A percentile compares a stretch with the other conserved stretches of the same genome.
Evolutionary conservation across 441 rosid species (phyloP).

Genomic region (Croton laevigatus): DNA sequence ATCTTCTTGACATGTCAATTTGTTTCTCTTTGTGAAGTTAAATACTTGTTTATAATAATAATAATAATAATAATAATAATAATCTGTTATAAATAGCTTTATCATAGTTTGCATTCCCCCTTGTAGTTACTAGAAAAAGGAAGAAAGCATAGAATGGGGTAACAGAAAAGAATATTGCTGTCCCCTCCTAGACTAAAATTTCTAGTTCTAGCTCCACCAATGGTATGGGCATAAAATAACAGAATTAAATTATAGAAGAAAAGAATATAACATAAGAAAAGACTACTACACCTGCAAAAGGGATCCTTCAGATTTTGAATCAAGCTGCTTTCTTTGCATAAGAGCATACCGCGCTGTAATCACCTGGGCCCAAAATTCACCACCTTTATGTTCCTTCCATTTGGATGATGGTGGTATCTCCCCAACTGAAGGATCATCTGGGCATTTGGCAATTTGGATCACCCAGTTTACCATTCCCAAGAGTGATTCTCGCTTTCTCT

Average conservation of each 20-base stretch:
- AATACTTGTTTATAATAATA: neutral
- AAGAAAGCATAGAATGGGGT: neutral
- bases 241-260: neutral
- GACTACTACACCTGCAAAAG: conserved; percentile 48
- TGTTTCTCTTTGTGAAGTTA: neutral
- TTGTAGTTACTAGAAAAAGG: neutral
- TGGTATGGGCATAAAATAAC: neutral
- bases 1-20: neutral
- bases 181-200: neutral
- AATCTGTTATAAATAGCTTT: neutral
- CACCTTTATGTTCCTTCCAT: conserved; percentile 50
- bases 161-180: neutral
- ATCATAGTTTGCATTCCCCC: too few species aligned
- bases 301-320: conserved; percentile 29
- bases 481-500: conserved; percentile 52
- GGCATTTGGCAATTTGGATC: conserved; percentile 52
- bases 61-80: too few species aligned
- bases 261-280: conserved; percentile 6
- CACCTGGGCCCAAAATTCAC: conserved; percentile 61
- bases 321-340: conserved; percentile 29
- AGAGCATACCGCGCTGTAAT: conserved; percentile 53
- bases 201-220: conserved; percentile 10
- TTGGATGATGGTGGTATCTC: conserved; percentile 47
- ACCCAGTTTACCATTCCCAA: conserved; percentile 58
- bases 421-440: conserved; percentile 38